Percentiles rank a stretch among this genome's conserved stretches.
phyloP scores from a whole-genome alignment of 2,329 filamentous ascomycete genomes.

The Venturiaceae sp. region DNA sequence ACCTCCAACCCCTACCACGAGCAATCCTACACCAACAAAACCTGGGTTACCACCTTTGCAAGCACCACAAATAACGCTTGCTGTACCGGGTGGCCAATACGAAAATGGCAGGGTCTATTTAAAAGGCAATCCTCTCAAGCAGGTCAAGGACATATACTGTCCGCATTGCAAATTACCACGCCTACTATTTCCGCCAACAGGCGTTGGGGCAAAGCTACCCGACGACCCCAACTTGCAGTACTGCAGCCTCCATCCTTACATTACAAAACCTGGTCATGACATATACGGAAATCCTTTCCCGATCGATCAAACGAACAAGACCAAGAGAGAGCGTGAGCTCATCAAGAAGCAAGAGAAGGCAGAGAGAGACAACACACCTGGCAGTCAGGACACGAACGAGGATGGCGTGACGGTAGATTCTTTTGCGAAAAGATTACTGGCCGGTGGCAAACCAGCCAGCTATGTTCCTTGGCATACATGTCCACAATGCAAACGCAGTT shows the following conservation, averaged over 20 bases:
- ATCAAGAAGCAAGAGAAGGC: slow-evolving; percentile 31
- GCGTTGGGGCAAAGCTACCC: slow-evolving; percentile 59
- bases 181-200: slow-evolving; percentile 62
- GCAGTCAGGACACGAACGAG: slow-evolving; percentile 31
- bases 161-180: slow-evolving; percentile 65
- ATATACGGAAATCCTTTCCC: slow-evolving; percentile 79
- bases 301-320: slow-evolving; percentile 66
- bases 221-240: slow-evolving; percentile 46
- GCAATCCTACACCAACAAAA: slow-evolving; percentile 42
- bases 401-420: slow-evolving; percentile 21
- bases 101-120: slow-evolving; percentile 59
- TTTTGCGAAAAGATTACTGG: slow-evolving; percentile 35
- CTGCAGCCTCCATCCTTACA: slow-evolving; percentile 72
- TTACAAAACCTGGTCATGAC: slow-evolving; percentile 65
- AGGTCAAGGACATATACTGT: slow-evolving; percentile 62
- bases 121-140: slow-evolving; percentile 63
- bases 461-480: slow-evolving; percentile 47
- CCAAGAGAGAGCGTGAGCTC: slow-evolving; percentile 59
- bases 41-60: slow-evolving; percentile 29
- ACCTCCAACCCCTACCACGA: slow-evolving; percentile 38
- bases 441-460: slow-evolving; percentile 32
- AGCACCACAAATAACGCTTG: slow-evolving; percentile 29
- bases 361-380: slow-evolving; percentile 35
- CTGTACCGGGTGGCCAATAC: slow-evolving; percentile 58
- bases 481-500: slow-evolving; percentile 50